A percentile compares a stretch with the other conserved stretches of the same genome.
Evolutionary conservation across 108 stramenopile species (phyloP).

Genomic region (Aurantiochytrium sp.): DNA sequence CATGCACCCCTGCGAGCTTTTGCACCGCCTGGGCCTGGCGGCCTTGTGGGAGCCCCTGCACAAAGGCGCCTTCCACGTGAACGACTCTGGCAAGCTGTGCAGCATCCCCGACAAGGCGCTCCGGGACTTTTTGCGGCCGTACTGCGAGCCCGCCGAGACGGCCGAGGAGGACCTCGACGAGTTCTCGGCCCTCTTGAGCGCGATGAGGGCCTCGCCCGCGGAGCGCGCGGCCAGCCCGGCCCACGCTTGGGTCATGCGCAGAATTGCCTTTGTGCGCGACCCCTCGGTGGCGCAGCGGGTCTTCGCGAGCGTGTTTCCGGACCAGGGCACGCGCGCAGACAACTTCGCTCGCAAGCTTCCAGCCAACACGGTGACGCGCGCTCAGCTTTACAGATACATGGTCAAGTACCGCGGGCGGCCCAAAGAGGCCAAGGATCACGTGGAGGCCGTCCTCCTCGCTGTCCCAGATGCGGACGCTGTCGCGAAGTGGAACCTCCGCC

Average conservation of each 20-base stretch:
- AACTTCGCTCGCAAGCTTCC: not conserved
- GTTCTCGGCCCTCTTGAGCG: not conserved
- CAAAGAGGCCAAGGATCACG: conserved; percentile 20
- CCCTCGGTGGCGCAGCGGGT: not conserved
- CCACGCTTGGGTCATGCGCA: not conserved
- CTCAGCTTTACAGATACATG: not conserved
- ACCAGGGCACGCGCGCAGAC: not conserved
- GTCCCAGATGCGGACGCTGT: not conserved
- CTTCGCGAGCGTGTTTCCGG: not conserved
- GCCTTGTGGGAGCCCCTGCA: not conserved
- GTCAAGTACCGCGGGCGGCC: not conserved
- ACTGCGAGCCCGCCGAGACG: not conserved
- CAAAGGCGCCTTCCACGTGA: not conserved
- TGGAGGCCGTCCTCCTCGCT: not conserved
- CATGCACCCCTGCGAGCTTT: not conserved
- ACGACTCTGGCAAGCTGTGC: not conserved
- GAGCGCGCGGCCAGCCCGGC: not conserved
- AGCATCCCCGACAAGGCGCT: not conserved
- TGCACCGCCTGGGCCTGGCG: not conserved
- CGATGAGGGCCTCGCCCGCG: not conserved
- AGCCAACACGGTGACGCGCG: not conserved
- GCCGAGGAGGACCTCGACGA: not conserved
- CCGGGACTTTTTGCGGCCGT: not conserved
- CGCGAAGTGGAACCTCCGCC: not conserved
- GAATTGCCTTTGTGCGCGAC: not conserved